Conservation (phyloP, 345 rosid genomes). For the Gossypium turneri region DNA sequence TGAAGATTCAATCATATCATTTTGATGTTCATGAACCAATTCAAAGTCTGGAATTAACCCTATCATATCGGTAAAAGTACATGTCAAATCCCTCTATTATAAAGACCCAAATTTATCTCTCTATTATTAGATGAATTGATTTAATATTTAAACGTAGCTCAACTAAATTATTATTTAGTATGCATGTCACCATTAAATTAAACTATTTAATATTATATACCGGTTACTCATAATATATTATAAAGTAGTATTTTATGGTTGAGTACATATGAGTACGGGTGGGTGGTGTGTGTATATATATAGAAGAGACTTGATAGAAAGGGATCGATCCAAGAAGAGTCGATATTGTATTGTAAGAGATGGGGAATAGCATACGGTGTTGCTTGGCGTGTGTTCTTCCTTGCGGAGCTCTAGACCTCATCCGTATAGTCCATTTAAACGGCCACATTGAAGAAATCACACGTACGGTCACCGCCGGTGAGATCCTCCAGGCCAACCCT, state of each 20-base stretch:
- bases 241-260: background rate
- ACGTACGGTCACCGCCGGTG: constrained; percentile 68
- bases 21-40: too few relatives aligned
- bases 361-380: constrained; percentile 91
- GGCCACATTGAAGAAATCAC: constrained; percentile 82
- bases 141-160: too few relatives aligned
- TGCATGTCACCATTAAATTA: too few relatives aligned
- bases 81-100: too few relatives aligned
- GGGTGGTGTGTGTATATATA: background rate
- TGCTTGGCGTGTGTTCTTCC: constrained; percentile 94
- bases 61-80: too few relatives aligned
- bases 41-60: too few relatives aligned
- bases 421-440: constrained; percentile 81
- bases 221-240: too few relatives aligned
- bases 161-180: too few relatives aligned
- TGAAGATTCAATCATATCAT: too few relatives aligned
- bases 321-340: background rate
- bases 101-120: too few relatives aligned
- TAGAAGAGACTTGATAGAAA: background rate
- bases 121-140: too few relatives aligned
- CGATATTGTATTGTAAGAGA: constrained; percentile 11
- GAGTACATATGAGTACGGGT: background rate
- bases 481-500: constrained; percentile 73
- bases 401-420: constrained; percentile 90
- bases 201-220: too few relatives aligned